phyloP scores from a whole-genome alignment of 1,139 yeast species.

The Debaryomycetaceae sp. region DNA sequence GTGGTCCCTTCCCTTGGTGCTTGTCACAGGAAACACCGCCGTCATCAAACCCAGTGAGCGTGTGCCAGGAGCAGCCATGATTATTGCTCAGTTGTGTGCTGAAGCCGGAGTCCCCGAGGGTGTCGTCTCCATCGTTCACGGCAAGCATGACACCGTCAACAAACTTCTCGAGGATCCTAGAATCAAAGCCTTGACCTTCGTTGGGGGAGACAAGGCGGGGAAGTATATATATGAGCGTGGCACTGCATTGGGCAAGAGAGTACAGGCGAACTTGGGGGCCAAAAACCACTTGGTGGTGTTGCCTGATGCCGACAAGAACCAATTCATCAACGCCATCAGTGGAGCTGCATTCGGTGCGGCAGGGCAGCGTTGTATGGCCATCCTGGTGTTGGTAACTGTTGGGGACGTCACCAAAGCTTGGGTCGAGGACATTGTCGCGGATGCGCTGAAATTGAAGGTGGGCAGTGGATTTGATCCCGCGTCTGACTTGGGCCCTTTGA shows the following conservation, averaged over 20 bases:
- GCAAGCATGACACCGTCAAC: slow-evolving; percentile 72
- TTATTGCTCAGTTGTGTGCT: slow-evolving; percentile 67
- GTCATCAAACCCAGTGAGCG: slow-evolving; percentile 77
- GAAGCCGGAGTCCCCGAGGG: slow-evolving; percentile 82
- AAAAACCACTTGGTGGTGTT: slow-evolving; percentile 71
- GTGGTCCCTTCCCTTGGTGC: slow-evolving; percentile 74
- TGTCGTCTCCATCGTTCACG: slow-evolving; percentile 70
- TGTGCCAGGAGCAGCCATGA: slow-evolving; percentile 76
- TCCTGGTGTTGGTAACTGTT: slow-evolving; percentile 71
- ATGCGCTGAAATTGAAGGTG: slow-evolving; percentile 55
- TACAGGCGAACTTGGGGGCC: slow-evolving; percentile 76
- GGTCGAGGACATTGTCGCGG: slow-evolving; percentile 56
- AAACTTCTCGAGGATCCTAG: slow-evolving; percentile 71
- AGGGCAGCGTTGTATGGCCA: slow-evolving; percentile 84
- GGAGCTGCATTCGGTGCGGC: slow-evolving; percentile 88
- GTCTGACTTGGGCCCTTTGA: slow-evolving; percentile 71
- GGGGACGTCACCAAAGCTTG: slow-evolving; percentile 61
- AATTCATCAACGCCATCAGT: slow-evolving; percentile 61
- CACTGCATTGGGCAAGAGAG: slow-evolving; percentile 67
- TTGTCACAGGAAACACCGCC: slow-evolving; percentile 76
- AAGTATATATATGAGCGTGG: slow-evolving; percentile 68
- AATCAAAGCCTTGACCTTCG: slow-evolving; percentile 74
- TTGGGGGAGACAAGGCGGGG: slow-evolving; percentile 76
- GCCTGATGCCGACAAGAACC: slow-evolving; percentile 69
- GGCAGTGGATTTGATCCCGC: slow-evolving; percentile 63